Evolutionary conservation across 305 asterid species (phyloP), one percentile per base, ranked within the genome.

Genomic region (Nicotiana rustica): DNA sequence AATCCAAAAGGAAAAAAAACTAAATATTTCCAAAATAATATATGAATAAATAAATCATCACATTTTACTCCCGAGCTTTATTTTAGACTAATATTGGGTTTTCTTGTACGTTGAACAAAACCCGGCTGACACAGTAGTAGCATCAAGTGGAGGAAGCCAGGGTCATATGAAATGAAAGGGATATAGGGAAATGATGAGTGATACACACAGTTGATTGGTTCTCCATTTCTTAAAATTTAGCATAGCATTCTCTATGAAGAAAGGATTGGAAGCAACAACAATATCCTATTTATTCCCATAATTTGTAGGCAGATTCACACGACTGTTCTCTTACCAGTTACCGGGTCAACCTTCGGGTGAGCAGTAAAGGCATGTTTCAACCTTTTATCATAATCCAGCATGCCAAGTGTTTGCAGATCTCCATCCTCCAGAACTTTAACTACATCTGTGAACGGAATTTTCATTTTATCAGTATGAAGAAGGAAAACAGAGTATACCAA

Each of bases 281-380:
- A 49, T 6, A 64, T 52, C 25, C 4, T n/a, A 25, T 73, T 21
- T 47, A 21, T 25, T 49, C 29, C 44, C 65, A 75, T 49, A 56
- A 38, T 47, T 17, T 31, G 12, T 49, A 31, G 47, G 78, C 25
- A 52, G 62, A 66, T 65, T 47, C 82, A 49, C 17, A 57, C 13
- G 6, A n/a, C 9, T 80, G 64, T 73, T 49, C 84, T 83, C 86
- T 86, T 89, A 96, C 99, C 99, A 56, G 99, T 96, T 80, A 94
- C 19, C 3, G 98, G 98, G 82, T 96, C 99, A 83, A 96, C 96
- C 87, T 96, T 96, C 3, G 99, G 99, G 89, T 96, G 99, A 85
- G 99, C 99, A 85, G 97, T 94, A 78, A 96, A 96, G 82, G 97
- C 59, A 88, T 95, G 99, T 10, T 89, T 60, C 87, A 96, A 89